Base-by-base conservation (phyloP, 2,329 filamentous ascomycete genomes). In the Periconia digitata region DNA sequence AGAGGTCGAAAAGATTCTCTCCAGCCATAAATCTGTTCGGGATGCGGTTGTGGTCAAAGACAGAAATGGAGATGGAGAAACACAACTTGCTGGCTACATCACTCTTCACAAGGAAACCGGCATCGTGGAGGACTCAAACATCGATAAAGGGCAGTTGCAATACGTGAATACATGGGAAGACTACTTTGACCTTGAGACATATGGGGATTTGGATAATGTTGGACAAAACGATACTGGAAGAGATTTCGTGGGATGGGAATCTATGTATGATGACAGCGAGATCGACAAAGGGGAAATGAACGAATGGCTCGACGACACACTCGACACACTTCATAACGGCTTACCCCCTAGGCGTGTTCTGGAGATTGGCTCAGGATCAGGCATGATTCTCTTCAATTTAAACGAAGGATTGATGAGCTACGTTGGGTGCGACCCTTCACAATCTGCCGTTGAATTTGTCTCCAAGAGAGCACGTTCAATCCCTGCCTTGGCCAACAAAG, bases 371-470 rank as follows among this genome's bases (percentile, higher is more conserved):
- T 43, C 44, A 3, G 51, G 51, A 21, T 29, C 48, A 2, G 51
- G 51, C 10, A 54, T 54, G 49, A 46, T 55, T 8, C 46, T 55
- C 3, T 55, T 55, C 43, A 55, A 55, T 20, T 35, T 55, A 1
- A 21, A 32, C 6, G 24, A 34, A n/a, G 27, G 29, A 18, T 18
- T 55, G 5, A 5, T 39, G 24, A 40, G 20, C 15, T 52, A 55
- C 22, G 27, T 42, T 3, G 49, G 52, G 6, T n/a, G 51, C 17
- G 44, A 51, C 13, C 48, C 42, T 2, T 51, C 45, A 12, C 12
- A 16, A 13, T 35, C 22, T n/a, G 48, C 45, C 15, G 39, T 51
- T 21, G 18, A 40, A 8, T 51, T 48, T 20, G 27, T 54, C 21
- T 23, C 10, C 6, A 18, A 40, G 15, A 43, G 34, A 24, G 51